phyloP scores from a whole-genome alignment of 176 grass and related monocot genomes.

The Coix lacrymajobi region DNA sequence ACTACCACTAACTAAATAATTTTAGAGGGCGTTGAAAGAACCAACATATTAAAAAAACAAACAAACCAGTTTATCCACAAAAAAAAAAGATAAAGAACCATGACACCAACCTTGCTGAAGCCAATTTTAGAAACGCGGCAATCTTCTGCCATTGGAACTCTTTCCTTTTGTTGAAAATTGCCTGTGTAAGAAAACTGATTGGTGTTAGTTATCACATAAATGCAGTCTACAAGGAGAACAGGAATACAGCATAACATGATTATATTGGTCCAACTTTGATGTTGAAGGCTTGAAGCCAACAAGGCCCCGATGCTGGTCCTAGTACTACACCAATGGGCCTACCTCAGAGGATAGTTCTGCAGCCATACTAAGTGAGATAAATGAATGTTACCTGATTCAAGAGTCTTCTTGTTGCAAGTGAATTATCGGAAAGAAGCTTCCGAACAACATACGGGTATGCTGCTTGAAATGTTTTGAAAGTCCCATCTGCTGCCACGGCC shows the following conservation, averaged over 20 bases:
- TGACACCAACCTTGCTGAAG: conserved; percentile 42
- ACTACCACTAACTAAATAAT: background rate
- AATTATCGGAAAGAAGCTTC: conserved; percentile 72
- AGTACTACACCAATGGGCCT: background rate
- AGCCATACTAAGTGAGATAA: background rate
- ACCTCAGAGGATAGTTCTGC: background rate
- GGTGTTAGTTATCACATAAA: conserved; percentile 4
- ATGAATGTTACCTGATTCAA: conserved; percentile 49
- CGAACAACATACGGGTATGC: conserved; percentile 68
- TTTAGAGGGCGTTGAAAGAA: background rate
- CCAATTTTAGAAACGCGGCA: conserved; percentile 42
- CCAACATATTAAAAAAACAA: background rate
- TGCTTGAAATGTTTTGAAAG: conserved; percentile 79
- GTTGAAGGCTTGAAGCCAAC: background rate
- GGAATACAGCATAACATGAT: background rate
- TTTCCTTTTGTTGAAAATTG: conserved; percentile 62
- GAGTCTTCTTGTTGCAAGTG: conserved; percentile 57
- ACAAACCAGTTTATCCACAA: background rate
- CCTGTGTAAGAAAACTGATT: conserved; percentile 22
- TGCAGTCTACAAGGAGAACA: background rate
- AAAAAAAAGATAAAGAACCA: background rate
- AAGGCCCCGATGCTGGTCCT: background rate
- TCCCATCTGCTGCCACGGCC: conserved; percentile 46
- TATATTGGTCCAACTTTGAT: background rate
- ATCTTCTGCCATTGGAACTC: conserved; percentile 72